These are phyloP conservation scores for Sporothrix globosa DNA, from an alignment of 2,329 filamentous ascomycete species.

Conservation along the genomic window DNA sequence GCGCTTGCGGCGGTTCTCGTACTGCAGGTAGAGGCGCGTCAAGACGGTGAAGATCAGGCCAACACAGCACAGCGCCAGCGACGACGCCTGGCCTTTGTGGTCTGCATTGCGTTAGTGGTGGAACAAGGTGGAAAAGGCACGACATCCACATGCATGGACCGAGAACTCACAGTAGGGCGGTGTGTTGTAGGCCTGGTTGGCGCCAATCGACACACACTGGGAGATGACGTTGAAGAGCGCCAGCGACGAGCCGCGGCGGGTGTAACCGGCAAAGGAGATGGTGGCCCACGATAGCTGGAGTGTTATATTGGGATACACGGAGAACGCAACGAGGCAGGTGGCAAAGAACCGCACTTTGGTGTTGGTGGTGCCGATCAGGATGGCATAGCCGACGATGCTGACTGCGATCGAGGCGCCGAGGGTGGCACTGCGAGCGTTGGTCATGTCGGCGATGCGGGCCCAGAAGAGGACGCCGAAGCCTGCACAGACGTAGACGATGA, in stretches of 20 bases:
- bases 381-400: slow-evolving; percentile 42
- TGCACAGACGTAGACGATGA: slow-evolving; percentile 42
- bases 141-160: no score
- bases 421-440: slow-evolving; percentile 37
- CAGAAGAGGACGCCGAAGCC: slow-evolving; percentile 39
- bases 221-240: slow-evolving; percentile 18
- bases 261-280: slow-evolving; percentile 18
- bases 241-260: background rate
- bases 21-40: slow-evolving; percentile 12
- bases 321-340: slow-evolving; percentile 22
- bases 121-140: background rate
- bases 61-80: background rate
- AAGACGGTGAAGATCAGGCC: slow-evolving; percentile 20
- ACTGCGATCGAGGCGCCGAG: slow-evolving; percentile 37
- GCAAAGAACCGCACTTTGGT: slow-evolving; percentile 22
- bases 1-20: slow-evolving; percentile 20
- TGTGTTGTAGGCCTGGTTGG: slow-evolving; percentile 17
- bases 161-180: background rate
- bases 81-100: slow-evolving; percentile 13
- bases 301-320: slow-evolving; percentile 10
- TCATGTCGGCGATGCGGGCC: slow-evolving; percentile 40
- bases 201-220: slow-evolving; percentile 17
- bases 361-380: slow-evolving; percentile 39
- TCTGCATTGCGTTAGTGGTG: background rate
- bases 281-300: slow-evolving; percentile 18